A percentile compares a stretch with the other conserved stretches of the same genome.
Conservation (phyloP, 2,329 filamentous ascomycete genomes). For the Myriosclerotinia duriaeana region DNA sequence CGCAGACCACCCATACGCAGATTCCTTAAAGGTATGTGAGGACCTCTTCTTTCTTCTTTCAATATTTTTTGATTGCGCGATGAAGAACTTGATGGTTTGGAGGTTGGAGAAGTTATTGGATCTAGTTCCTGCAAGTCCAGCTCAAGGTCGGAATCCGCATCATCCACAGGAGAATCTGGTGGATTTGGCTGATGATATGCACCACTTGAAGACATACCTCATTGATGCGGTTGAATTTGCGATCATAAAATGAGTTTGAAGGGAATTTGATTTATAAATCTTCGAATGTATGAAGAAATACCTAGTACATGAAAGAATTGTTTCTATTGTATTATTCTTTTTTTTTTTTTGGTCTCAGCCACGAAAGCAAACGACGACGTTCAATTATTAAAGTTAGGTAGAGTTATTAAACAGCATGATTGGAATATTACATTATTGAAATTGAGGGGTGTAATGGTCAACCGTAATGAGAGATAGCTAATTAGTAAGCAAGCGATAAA, state of each 20-base stretch:
- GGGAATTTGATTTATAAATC: conserved; percentile 2
- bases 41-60: conserved; percentile 35
- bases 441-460: background rate
- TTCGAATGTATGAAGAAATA: background rate
- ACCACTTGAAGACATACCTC: conserved; percentile 42
- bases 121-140: conserved; percentile 80
- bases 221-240: conserved; percentile 38
- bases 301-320: background rate
- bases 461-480: background rate
- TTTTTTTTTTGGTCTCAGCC: background rate
- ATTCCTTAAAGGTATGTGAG: conserved; percentile 67
- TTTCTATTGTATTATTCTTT: conserved; percentile 2
- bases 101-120: conserved; percentile 46
- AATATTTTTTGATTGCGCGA: conserved; percentile 37
- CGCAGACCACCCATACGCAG: conserved; percentile 66
- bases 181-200: conserved; percentile 40
- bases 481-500: background rate
- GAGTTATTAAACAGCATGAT: background rate
- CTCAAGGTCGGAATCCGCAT: conserved; percentile 74
- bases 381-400: background rate
- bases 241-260: background rate
- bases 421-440: background rate
- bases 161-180: conserved; percentile 63
- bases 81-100: conserved; percentile 32
- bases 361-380: background rate